Base-by-base conservation (phyloP, 805 yeast genomes). In the Zygoascus flipseniorum region DNA sequence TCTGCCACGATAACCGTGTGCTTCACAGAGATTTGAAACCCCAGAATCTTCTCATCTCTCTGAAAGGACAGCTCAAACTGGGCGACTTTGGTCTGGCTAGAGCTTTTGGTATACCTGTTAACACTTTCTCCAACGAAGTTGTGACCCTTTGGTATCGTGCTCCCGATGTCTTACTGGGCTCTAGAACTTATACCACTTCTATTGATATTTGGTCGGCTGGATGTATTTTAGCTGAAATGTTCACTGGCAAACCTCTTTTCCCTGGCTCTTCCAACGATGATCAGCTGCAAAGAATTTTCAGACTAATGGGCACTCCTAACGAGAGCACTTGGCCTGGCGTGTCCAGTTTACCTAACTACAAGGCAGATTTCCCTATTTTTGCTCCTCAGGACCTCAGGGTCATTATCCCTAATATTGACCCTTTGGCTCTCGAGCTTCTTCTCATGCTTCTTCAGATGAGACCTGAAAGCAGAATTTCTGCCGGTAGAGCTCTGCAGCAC, bases 201-300 rank as follows among this genome's bases (percentile, higher is more conserved):
- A 95, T 93, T 56, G 99, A 93, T 67, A 88, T 93, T 72, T 93
- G 99, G 99, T 89, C 97, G 16, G 95, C 96, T 14, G 99, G 99
- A 14, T 93, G 99, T 71, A 93, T 93, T 52, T 79, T 93, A 68
- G 98, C 97, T 2, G 99, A 93, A 66, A 92, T 93, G 98, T 85
- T 93, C 65, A 87, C 96, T n/a, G 96, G 99, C 32, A 85, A 92
- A 64, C 98, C 99, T 0, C 74, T 93, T 50, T 93, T 93, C 70
- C 96, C 98, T 19, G 99, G 99, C 32, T 83, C 92, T 11, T 88
- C 96, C 43, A 95, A 92, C 69, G 97, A 93, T 53, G 99, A 93
- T 71, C 98, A 93, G 70, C 77, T 93, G 62, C 79, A 85, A 69
- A 87, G 88, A 66, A 93, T 93, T 51, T 93, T 93, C 74, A 81